These are phyloP conservation scores for Mycogone perniciosa DNA, from an alignment of 2,329 filamentous ascomycete species.

Conservation along the genomic window DNA sequence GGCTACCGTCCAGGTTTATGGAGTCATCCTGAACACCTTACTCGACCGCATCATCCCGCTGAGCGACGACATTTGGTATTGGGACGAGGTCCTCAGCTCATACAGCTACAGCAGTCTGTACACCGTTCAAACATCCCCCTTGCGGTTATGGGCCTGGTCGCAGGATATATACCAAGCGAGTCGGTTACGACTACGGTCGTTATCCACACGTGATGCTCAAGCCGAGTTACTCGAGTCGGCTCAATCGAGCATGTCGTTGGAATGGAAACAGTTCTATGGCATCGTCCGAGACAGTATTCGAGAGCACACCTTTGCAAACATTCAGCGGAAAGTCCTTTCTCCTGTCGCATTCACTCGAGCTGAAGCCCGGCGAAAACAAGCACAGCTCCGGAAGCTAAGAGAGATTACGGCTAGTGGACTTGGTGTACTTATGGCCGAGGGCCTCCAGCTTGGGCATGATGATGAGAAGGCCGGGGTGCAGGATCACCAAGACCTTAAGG, in stretches of 20 bases:
- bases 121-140: constrained; percentile 76
- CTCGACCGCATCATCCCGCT: constrained; percentile 78
- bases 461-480: constrained; percentile 51
- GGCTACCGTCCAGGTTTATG: constrained; percentile 85
- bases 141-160: constrained; percentile 65
- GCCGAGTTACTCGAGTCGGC: constrained; percentile 31
- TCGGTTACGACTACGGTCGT: constrained; percentile 35
- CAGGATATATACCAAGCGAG: constrained; percentile 64
- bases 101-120: constrained; percentile 75
- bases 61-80: constrained; percentile 88
- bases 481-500: constrained; percentile 54
- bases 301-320: constrained; percentile 63
- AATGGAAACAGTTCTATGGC: constrained; percentile 68
- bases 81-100: constrained; percentile 81
- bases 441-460: constrained; percentile 59
- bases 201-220: constrained; percentile 24
- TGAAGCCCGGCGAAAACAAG: constrained; percentile 70
- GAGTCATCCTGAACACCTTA: constrained; percentile 67
- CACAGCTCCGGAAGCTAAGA: constrained; percentile 62
- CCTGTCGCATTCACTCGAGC: constrained; percentile 70
- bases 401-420: constrained; percentile 80
- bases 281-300: constrained; percentile 70
- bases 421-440: constrained; percentile 82
- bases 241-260: constrained; percentile 37
- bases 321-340: constrained; percentile 67